Evolutionary conservation across 495 filamentous ascomycete genomes (phyloP).

Genomic region (Cudoniella acicularis): DNA sequence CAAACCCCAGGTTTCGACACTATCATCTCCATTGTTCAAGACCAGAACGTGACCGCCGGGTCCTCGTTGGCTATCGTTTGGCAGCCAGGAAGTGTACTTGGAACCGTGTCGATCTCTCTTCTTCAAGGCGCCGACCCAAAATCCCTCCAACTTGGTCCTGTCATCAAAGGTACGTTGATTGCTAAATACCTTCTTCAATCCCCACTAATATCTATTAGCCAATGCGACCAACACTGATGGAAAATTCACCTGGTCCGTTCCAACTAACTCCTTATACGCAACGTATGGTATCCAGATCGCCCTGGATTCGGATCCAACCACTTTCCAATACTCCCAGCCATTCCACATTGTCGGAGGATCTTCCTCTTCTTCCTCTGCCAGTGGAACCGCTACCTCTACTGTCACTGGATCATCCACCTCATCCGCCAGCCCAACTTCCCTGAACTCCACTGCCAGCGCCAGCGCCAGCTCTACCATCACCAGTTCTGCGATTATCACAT

Average conservation of each 20-base stretch:
- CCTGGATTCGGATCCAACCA: slow-evolving; percentile 4
- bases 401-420: not conserved
- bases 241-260: slow-evolving; percentile 1
- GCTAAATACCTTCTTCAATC: not conserved
- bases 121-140: slow-evolving; percentile 21
- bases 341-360: slow-evolving; percentile 1
- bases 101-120: slow-evolving; percentile 18
- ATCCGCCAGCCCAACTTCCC: not conserved
- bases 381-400: not conserved
- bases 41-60: slow-evolving; percentile 10
- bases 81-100: slow-evolving; percentile 4
- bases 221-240: not conserved
- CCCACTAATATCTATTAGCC: slow-evolving; percentile 2
- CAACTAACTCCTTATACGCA: not conserved
- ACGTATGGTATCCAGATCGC: slow-evolving; percentile 8
- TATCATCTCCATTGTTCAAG: slow-evolving; percentile 15
- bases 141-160: slow-evolving; percentile 5
- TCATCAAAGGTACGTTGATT: slow-evolving; percentile 12
- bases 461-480: not conserved
- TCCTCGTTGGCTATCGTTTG: slow-evolving; percentile 18
- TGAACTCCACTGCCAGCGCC: not conserved
- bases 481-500: not conserved
- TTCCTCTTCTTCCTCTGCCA: not conserved
- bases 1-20: slow-evolving; percentile 23
- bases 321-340: not conserved